phyloP scores from a whole-genome alignment of 2,329 filamentous ascomycete genomes.

The Corynespora cassiicola region DNA sequence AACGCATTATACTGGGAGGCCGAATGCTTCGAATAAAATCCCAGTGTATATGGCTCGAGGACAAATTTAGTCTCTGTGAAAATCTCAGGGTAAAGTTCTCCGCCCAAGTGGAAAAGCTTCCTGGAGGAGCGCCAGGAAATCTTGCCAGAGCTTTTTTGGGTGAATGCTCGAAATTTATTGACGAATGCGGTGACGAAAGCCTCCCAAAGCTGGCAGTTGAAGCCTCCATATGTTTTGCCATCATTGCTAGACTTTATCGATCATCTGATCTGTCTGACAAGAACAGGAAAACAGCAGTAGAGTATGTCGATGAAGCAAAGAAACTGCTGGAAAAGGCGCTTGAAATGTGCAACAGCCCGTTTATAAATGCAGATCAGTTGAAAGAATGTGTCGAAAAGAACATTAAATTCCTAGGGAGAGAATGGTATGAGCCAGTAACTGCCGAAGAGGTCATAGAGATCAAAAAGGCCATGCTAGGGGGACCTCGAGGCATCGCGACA shows the following conservation, averaged over 20 bases:
- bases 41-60: slow-evolving; percentile 34
- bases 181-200: slow-evolving; percentile 31
- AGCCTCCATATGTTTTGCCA: slow-evolving; percentile 40
- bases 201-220: slow-evolving; percentile 49
- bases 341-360: slow-evolving; percentile 39
- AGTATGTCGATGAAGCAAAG: slow-evolving; percentile 24
- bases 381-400: slow-evolving; percentile 31
- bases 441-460: slow-evolving; percentile 52
- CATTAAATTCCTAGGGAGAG: slow-evolving; percentile 33
- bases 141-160: slow-evolving; percentile 26
- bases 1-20: slow-evolving; percentile 35
- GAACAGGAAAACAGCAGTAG: slow-evolving; percentile 14
- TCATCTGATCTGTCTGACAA: slow-evolving; percentile 15
- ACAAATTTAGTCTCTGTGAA: slow-evolving; percentile 34
- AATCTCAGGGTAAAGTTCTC: slow-evolving; percentile 7
- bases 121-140: slow-evolving; percentile 11
- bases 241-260: slow-evolving; percentile 31
- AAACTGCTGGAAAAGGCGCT: slow-evolving; percentile 34
- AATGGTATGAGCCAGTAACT: slow-evolving; percentile 51
- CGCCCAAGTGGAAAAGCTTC: slow-evolving; percentile 12
- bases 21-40: slow-evolving; percentile 34
- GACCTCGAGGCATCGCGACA: slow-evolving; percentile 47
- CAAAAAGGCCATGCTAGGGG: slow-evolving; percentile 56
- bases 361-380: slow-evolving; percentile 36
- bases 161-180: slow-evolving; percentile 37